Evolutionary conservation across 192 early-diverging fungal genomes (phyloP).

Genomic region (Gonapodya prolifera): DNA sequence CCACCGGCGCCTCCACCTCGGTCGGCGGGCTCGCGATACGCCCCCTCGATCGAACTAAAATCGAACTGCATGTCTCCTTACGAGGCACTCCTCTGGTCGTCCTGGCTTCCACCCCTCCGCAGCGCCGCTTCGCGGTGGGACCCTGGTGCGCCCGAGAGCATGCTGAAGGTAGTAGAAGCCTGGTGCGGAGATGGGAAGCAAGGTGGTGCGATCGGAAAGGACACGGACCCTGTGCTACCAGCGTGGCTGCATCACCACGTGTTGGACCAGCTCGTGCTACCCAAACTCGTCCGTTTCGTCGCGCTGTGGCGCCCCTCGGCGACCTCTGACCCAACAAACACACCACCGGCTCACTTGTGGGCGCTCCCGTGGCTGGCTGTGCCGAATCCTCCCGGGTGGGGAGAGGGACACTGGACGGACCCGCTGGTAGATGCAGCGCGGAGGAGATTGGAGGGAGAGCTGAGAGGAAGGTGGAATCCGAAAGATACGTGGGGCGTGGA

Average conservation of each 20-base stretch:
- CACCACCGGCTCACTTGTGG: slow-evolving; percentile 57
- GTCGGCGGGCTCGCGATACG: no score
- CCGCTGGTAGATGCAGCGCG: slow-evolving; percentile 40
- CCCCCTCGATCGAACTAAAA: no score
- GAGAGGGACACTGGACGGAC: slow-evolving; percentile 27
- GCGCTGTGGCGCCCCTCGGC: slow-evolving; percentile 52
- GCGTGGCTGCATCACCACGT: slow-evolving; percentile 61
- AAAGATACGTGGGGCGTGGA: slow-evolving; percentile 33
- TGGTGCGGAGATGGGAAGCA: slow-evolving; percentile 36
- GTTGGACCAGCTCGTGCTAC: slow-evolving; percentile 63
- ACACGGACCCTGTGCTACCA: slow-evolving; percentile 35
- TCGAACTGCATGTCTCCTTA: no score
- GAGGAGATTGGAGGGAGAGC: slow-evolving; percentile 38
- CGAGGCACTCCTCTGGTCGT: no score
- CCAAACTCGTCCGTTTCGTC: slow-evolving; percentile 54
- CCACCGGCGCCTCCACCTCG: no score
- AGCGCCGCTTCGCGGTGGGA: no score
- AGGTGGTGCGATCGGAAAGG: not conserved
- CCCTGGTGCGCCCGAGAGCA: slow-evolving; percentile 45
- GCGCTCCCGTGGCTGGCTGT: slow-evolving; percentile 71
- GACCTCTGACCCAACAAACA: no score
- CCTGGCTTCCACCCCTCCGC: no score
- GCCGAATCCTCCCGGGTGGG: no score
- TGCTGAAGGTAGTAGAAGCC: slow-evolving; percentile 52
- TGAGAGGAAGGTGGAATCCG: slow-evolving; percentile 57